phyloP scores from a whole-genome alignment of 192 early-diverging fungal genomes.

The Coemansia umbellata region DNA sequence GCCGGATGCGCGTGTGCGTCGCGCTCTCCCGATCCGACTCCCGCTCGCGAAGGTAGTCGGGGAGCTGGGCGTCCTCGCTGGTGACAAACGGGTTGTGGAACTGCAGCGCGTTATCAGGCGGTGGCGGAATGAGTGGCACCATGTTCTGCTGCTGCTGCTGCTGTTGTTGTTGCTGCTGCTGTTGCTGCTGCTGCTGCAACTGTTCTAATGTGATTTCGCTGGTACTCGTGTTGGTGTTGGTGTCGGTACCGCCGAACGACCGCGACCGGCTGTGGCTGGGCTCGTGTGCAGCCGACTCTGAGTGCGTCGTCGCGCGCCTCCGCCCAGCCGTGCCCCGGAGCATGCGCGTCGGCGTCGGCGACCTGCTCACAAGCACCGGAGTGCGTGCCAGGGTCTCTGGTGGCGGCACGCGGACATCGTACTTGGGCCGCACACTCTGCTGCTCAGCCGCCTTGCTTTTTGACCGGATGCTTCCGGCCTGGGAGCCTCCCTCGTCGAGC shows the following conservation, averaged over 20 bases:
- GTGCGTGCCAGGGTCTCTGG: constrained; percentile 45
- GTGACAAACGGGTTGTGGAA: constrained; percentile 29
- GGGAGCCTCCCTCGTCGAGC: constrained; percentile 22
- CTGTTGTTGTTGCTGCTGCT: constrained; percentile 1
- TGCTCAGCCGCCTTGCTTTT: too few relatives aligned
- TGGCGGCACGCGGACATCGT: constrained; percentile 38
- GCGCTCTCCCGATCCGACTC: constrained; percentile 35
- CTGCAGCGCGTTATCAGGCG: constrained; percentile 22
- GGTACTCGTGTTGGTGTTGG: constrained; percentile 23
- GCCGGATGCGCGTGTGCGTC: constrained; percentile 46
- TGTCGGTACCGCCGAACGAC: constrained; percentile 33
- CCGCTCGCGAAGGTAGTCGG: constrained; percentile 13
- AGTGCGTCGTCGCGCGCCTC: constrained; percentile 27
- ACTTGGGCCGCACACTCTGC: constrained; percentile 19
- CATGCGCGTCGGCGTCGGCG: constrained; percentile 26
- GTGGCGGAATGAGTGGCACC: constrained; percentile 34
- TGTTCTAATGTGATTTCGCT: constrained; percentile 33
- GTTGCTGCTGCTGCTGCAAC: constrained; percentile 15
- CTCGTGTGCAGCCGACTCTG: background rate
- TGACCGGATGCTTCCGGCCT: too few relatives aligned
- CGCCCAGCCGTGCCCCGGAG: constrained; percentile 1
- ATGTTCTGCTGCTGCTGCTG: background rate
- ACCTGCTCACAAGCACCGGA: constrained; percentile 31
- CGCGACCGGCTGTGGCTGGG: constrained; percentile 33
- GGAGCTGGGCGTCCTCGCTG: constrained; percentile 5